A percentile compares a stretch with the other conserved stretches of the same genome.
Evolutionary conservation across 768 basidiomycete species (phyloP).

Genomic region (Amanita rubescens): DNA sequence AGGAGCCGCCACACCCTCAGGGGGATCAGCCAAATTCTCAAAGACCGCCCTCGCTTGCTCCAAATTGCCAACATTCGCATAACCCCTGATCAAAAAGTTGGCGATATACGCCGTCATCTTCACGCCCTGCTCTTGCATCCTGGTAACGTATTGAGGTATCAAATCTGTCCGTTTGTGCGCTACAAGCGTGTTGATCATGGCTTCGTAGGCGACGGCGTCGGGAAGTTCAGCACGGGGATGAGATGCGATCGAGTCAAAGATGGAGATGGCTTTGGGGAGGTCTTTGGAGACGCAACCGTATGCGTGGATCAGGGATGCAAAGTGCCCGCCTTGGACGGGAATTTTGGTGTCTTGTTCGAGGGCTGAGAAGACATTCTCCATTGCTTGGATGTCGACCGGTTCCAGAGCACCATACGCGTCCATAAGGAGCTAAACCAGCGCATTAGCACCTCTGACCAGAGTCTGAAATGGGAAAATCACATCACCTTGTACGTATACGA

Average conservation of each 20-base stretch:
- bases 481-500: conserved; percentile 90
- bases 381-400: conserved; percentile 64
- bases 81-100: conserved; percentile 75
- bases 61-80: conserved; percentile 60
- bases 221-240: conserved; percentile 43
- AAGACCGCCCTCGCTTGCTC: conserved; percentile 71
- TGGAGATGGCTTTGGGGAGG: conserved; percentile 62
- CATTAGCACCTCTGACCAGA: conserved; percentile 3
- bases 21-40: conserved; percentile 71
- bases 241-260: conserved; percentile 69
- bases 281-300: conserved; percentile 78
- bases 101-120: conserved; percentile 95
- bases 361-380: conserved; percentile 65
- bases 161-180: conserved; percentile 74
- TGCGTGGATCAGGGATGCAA: conserved; percentile 84
- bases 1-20: conserved; percentile 78
- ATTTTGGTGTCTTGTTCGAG: conserved; percentile 43
- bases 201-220: conserved; percentile 86
- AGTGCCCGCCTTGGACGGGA: conserved; percentile 36
- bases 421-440: conserved; percentile 57
- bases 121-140: conserved; percentile 55
- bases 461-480: neutral
- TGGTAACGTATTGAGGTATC: conserved; percentile 55
- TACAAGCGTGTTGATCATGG: conserved; percentile 81
- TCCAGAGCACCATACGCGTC: conserved; percentile 85